Conservation (phyloP, 108 stramenopile genomes). For the Thalassiosira profunda region DNA sequence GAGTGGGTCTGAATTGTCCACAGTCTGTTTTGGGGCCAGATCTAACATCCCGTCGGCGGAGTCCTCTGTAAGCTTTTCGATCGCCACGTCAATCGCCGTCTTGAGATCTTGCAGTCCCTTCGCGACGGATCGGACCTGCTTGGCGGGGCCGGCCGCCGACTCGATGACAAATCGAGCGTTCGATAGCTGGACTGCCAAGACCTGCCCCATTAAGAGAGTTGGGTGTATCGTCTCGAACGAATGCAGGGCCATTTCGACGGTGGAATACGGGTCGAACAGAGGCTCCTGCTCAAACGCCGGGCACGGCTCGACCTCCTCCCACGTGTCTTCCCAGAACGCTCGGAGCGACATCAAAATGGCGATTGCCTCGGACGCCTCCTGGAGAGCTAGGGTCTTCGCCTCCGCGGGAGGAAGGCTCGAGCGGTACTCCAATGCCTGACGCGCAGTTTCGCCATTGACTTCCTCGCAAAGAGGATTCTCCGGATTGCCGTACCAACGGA, state of each 20-base stretch:
- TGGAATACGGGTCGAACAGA: slow-evolving; percentile 74
- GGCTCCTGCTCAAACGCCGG: slow-evolving; percentile 81
- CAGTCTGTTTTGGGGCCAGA: not conserved
- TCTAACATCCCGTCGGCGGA: slow-evolving; percentile 42
- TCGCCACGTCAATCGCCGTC: slow-evolving; percentile 55
- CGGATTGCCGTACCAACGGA: slow-evolving; percentile 87
- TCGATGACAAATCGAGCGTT: slow-evolving; percentile 72
- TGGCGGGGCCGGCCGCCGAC: slow-evolving; percentile 56
- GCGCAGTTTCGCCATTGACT: slow-evolving; percentile 36
- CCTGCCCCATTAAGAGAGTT: slow-evolving; percentile 76
- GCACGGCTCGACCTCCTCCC: slow-evolving; percentile 70
- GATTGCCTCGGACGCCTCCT: slow-evolving; percentile 77
- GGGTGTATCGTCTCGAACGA: slow-evolving; percentile 89
- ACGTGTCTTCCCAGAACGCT: slow-evolving; percentile 82
- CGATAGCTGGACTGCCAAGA: slow-evolving; percentile 77
- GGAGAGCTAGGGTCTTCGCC: slow-evolving; percentile 44
- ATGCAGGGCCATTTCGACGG: slow-evolving; percentile 83
- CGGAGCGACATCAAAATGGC: slow-evolving; percentile 64
- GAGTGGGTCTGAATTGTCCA: slow-evolving; percentile 36
- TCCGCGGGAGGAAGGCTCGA: slow-evolving; percentile 27
- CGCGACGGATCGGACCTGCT: slow-evolving; percentile 52
- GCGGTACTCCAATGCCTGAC: slow-evolving; percentile 18
- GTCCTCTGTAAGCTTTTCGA: slow-evolving; percentile 70
- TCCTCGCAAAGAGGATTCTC: slow-evolving; percentile 78
- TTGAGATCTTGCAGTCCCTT: slow-evolving; percentile 49